These are phyloP conservation scores for Centella asiatica DNA, from an alignment of 129 eudicot species.

Conservation along the genomic window DNA sequence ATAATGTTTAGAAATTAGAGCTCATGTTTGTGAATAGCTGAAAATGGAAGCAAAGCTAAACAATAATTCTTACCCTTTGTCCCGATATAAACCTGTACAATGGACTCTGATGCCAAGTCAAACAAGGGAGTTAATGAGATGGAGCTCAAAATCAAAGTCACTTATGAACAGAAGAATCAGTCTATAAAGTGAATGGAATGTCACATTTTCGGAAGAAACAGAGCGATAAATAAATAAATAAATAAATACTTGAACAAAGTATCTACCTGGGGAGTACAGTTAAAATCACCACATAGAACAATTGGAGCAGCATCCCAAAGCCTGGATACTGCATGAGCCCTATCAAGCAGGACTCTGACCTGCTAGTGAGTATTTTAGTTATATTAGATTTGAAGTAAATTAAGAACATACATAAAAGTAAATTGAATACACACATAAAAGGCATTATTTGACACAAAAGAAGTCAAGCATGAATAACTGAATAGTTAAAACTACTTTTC, in stretches of 20 bases:
- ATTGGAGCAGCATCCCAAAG: conserved; percentile 96
- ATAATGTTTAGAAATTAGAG: neutral
- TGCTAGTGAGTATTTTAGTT: conserved; percentile 21
- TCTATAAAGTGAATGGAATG: neutral
- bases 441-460: neutral
- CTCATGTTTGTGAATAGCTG: conserved; percentile 1
- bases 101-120: conserved; percentile 61
- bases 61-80: conserved; percentile 48
- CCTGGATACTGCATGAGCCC: conserved; percentile 69
- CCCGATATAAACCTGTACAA: conserved; percentile 68
- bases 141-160: conserved; percentile 9
- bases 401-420: neutral
- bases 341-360: conserved; percentile 76
- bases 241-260: neutral
- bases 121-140: conserved; percentile 7
- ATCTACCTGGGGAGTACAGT: conserved; percentile 85
- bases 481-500: neutral
- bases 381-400: neutral
- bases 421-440: neutral
- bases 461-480: neutral
- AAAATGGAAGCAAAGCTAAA: conserved; percentile 8
- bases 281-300: conserved; percentile 93
- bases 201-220: too few relatives aligned
- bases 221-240: neutral
- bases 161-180: neutral